phyloP scores from a whole-genome alignment of 805 yeast genomes.

The Starmerella ratchasimensis region DNA sequence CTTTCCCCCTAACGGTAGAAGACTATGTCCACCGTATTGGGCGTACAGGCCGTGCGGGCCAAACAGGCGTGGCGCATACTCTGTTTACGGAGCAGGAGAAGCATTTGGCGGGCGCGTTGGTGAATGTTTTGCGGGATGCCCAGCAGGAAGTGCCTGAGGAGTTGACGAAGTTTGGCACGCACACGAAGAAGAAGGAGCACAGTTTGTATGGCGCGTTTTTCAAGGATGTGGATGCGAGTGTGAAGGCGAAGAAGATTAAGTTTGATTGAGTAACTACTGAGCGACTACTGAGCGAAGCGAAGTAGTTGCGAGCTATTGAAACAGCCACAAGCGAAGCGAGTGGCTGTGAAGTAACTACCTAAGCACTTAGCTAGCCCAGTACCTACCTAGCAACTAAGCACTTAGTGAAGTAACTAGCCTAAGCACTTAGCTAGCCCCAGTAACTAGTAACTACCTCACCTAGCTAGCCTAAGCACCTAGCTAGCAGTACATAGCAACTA shows the following conservation, averaged over 20 bases:
- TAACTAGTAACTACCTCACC: no score
- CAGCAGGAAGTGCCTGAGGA: constrained; percentile 93
- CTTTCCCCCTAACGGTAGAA: constrained; percentile 92
- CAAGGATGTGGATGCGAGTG: constrained; percentile 77
- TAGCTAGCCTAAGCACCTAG: no score
- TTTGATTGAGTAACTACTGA: constrained; percentile 46
- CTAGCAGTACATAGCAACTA: no score
- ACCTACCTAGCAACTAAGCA: no score
- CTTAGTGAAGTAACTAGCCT: no score
- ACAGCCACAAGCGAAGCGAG: no score
- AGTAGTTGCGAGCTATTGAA: no score
- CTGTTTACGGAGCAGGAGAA: constrained; percentile 93
- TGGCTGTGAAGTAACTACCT: no score
- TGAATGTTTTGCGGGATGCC: constrained; percentile 86
- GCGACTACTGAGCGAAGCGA: no score
- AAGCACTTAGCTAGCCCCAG: no score
- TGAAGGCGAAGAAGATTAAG: constrained; percentile 76
- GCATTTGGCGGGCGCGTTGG: constrained; percentile 86
- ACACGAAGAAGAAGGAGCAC: constrained; percentile 94
- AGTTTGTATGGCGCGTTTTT: constrained; percentile 96
- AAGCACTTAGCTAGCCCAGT: no score
- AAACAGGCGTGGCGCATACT: constrained; percentile 87
- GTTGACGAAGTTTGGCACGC: constrained; percentile 87
- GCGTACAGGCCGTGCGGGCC: constrained; percentile 96
- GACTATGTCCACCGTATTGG: constrained; percentile 97